Percentiles rank a stretch among this genome's conserved stretches.
Evolutionary conservation across 495 filamentous ascomycete genomes (phyloP).

Genomic region (Annulohypoxylon moriforme): DNA sequence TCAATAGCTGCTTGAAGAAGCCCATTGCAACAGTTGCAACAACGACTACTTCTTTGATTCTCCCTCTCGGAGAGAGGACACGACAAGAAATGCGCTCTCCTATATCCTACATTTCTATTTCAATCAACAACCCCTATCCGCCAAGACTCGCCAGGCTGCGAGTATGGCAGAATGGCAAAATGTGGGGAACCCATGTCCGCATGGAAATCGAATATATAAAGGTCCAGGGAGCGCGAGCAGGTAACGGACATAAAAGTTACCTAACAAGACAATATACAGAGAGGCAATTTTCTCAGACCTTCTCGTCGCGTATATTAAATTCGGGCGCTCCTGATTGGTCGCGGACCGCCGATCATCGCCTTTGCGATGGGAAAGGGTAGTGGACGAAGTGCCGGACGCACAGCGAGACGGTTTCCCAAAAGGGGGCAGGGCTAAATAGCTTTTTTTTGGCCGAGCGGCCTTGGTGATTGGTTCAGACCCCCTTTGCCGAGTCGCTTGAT

Average conservation of each 20-base stretch:
- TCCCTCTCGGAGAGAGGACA: not conserved
- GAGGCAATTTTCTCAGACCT: conserved; percentile 27
- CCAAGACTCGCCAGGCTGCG: conserved; percentile 38
- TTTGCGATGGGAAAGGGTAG: conserved; percentile 47
- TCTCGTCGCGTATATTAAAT: conserved; percentile 35
- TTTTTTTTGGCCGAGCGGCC: conserved; percentile 1
- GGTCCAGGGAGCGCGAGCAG: conserved; percentile 8
- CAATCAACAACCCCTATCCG: conserved; percentile 25
- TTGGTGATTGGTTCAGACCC: conserved; percentile 19
- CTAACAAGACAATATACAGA: conserved; percentile 24
- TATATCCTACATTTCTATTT: conserved; percentile 25
- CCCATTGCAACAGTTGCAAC: conserved; percentile 37
- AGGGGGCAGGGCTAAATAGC: conserved; percentile 40
- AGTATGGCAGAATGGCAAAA: conserved; percentile 43
- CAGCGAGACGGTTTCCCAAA: conserved; percentile 27
- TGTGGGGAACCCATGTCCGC: conserved; percentile 43
- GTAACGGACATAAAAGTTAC: conserved; percentile 31
- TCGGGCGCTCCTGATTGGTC: conserved; percentile 21
- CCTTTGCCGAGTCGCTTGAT: conserved; percentile 37
- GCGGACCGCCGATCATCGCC: conserved; percentile 34
- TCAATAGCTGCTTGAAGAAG: conserved; percentile 39
- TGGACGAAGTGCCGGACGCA: conserved; percentile 41
- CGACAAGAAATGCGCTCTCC: conserved; percentile 20
- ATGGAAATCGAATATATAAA: conserved; percentile 21
- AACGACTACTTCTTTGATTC: conserved; percentile 15